Evolutionary conservation across 2,329 filamentous ascomycete genomes (phyloP), one percentile per base, ranked within the genome.

Genomic region (Harringtonia aguacate): DNA sequence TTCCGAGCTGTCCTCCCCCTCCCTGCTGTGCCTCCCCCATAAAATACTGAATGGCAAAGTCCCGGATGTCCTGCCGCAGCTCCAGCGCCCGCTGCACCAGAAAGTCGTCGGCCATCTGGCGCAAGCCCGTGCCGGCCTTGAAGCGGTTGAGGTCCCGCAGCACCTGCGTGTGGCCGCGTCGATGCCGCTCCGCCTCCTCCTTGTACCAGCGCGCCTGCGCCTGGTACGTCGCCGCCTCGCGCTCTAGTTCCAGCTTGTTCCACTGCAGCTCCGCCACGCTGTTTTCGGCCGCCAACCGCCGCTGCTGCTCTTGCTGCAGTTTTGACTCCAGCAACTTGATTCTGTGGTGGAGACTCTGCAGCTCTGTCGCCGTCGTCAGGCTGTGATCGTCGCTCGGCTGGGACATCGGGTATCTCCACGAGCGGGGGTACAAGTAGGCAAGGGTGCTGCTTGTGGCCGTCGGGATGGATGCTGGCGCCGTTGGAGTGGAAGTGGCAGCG

Each of bases 91-190:
- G 33, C 20, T 42, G 36, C 20, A 39, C 36, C 30, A 45, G 18
- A 5, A 42, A 42, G 18, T 47, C 46, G 36, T 47, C 46, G 24
- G 42, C 9, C 39, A 45, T 39, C 38, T 41, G 38, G 20, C 14
- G 29, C 24, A 47, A 36, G 27, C 46, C 42, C 42, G 39, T 39
- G 36, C 42, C 27, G 13, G 46, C 46, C 22, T 42, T 44, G 42
- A 47, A 47, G 21, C 46, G 46, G 42, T 47, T 44, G 35, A 47
- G 46, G 21, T 47, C 46, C 15, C 39, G 38, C 29, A 47, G 36
- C 8, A 47, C 36, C 24, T 42, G 42, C 35, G 33, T 37, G 31
- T 47, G 42, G 30, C 46, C 46, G 15, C 35, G 34, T 15, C 40
- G 44, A 31, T 38, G 37, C 2, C 42, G 39, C 15, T 47, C 42